phyloP scores from a whole-genome alignment of 2,329 filamentous ascomycete genomes.

The Calonectria ilicicola region DNA sequence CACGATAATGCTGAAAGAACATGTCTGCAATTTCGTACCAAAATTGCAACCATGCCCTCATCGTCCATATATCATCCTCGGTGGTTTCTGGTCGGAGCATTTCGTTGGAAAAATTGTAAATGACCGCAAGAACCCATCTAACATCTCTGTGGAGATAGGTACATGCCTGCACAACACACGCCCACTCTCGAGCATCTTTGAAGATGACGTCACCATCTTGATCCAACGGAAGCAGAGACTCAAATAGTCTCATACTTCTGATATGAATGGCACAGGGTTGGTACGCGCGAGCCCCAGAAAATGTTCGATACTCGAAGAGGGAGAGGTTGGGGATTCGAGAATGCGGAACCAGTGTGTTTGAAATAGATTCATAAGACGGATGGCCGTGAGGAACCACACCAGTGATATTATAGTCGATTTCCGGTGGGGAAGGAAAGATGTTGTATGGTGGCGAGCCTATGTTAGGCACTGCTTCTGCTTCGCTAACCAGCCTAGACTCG shows the following conservation, averaged over 20 bases:
- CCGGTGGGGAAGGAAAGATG: not conserved
- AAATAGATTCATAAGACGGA: conserved; percentile 36
- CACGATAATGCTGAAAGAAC: conserved; percentile 34
- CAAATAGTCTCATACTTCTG: conserved; percentile 35
- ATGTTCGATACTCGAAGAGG: conserved; percentile 44
- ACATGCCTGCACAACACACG: conserved; percentile 44
- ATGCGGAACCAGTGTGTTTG: conserved; percentile 39
- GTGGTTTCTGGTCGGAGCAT: conserved; percentile 36
- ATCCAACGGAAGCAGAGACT: conserved; percentile 36
- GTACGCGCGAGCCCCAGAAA: conserved; percentile 40
- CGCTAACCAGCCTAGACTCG: conserved; percentile 10
- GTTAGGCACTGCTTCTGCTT: not conserved
- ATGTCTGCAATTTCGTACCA: conserved; percentile 43
- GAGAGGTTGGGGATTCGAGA: conserved; percentile 30
- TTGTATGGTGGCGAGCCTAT: too few species aligned
- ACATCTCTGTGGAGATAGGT: conserved; percentile 42
- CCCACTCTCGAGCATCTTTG: conserved; percentile 45
- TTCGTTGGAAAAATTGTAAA: conserved; percentile 47
- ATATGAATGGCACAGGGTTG: conserved; percentile 45
- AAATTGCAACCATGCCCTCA: conserved; percentile 45
- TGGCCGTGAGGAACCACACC: conserved; percentile 39
- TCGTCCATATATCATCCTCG: conserved; percentile 35
- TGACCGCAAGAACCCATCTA: conserved; percentile 46
- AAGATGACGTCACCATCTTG: conserved; percentile 39
- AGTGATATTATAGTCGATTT: not conserved